phyloP scores from a whole-genome alignment of 495 filamentous ascomycete species.

The Poronia punctata region DNA sequence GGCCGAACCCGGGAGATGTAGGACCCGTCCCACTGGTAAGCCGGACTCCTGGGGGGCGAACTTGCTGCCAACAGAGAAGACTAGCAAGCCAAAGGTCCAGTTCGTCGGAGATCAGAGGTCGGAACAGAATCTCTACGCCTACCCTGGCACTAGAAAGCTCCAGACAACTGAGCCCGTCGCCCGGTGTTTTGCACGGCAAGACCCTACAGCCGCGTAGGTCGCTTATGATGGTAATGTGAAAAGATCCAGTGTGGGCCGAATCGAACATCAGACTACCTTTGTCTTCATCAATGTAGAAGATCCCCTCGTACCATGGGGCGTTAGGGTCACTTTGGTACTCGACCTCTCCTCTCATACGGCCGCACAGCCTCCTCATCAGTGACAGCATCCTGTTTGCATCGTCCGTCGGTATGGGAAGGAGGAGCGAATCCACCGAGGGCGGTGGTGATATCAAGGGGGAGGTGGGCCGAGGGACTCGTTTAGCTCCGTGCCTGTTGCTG shows the following conservation, averaged over 20 bases:
- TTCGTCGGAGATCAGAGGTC: constrained; percentile 66
- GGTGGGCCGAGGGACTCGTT: constrained; percentile 41
- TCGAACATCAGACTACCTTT: constrained; percentile 59
- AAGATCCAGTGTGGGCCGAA: constrained; percentile 41
- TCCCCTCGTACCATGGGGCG: constrained; percentile 52
- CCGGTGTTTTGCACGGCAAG: constrained; percentile 54
- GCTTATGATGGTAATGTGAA: constrained; percentile 52
- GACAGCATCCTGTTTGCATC: constrained; percentile 58
- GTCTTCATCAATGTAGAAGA: constrained; percentile 62
- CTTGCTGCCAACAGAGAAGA: constrained; percentile 87
- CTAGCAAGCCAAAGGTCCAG: constrained; percentile 91
- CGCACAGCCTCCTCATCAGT: constrained; percentile 62
- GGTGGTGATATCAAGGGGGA: constrained; percentile 40
- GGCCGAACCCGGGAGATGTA: constrained; percentile 14
- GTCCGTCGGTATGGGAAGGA: constrained; percentile 49
- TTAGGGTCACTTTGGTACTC: constrained; percentile 53
- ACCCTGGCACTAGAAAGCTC: constrained; percentile 68
- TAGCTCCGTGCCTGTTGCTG: constrained; percentile 37
- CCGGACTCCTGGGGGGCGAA: constrained; percentile 49
- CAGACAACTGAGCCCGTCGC: constrained; percentile 64
- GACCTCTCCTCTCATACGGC: constrained; percentile 62
- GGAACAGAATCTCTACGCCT: constrained; percentile 63
- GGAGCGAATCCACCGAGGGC: constrained; percentile 48
- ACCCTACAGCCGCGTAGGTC: constrained; percentile 87
- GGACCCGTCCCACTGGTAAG: constrained; percentile 17